Evolutionary conservation across 140 eudicot genomes (phyloP), one percentile per base, ranked within the genome.

Genomic region (Stevia rebaudiana): DNA sequence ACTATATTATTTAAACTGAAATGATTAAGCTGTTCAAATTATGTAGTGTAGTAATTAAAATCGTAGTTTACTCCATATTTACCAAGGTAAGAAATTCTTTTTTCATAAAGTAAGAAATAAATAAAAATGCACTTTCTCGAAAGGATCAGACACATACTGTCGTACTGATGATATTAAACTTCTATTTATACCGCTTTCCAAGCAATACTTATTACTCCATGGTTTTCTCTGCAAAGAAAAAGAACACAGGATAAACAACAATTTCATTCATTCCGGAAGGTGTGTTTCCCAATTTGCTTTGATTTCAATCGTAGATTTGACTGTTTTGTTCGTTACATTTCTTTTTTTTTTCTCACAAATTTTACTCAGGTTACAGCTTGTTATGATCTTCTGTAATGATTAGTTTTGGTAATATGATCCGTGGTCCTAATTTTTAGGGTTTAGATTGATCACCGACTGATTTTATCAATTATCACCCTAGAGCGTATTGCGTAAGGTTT

Each of bases 401-500:
- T 51, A 41, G 22, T 63, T 42, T 11, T 9, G 52, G 49, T 60
- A 10, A 70, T 59, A 47, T 70, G 71, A 52, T 40, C 22, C 23
- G 5, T 11, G 37, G 19, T 12, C 25, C 50, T 52, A 31, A 30
- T 53, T 37, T 42, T 13, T 53, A 72, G 77, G 71, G 72, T 72
- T 63, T 72, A 24, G 19, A 24, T 73, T 48, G 25, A 55, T 65
- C 61, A 17, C 61, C 61, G 67, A 65, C 60, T 73, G 37, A 73
- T 43, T 37, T 55, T 21, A 22, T 65, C 61, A 28, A 28, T 28
- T 28, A 28, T 4, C 2, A 22, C 11, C 35, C 33, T 56, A 12
- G 19, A 64, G 67, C 50, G 67, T 65, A 43, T 54, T 43, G 61
- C 78, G 78, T 73, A 31, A 64, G 67, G 61, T 33, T 73, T 24